Evolutionary conservation across 192 early-diverging fungal genomes (phyloP).

Genomic region (Thamnidium elegans): DNA sequence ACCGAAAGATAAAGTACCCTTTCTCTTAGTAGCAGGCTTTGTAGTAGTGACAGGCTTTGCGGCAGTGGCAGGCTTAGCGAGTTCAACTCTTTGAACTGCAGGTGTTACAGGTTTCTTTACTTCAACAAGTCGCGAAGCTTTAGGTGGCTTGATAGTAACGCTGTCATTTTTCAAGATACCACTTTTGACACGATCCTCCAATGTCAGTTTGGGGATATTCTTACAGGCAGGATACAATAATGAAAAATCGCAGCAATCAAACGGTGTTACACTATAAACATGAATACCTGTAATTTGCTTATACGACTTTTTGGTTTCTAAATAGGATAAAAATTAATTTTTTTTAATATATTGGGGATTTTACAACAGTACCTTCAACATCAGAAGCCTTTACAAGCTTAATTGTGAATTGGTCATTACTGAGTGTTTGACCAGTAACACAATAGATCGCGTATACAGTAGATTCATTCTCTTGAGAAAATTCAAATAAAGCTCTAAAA

Average conservation of each 20-base stretch:
- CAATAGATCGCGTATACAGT: not conserved
- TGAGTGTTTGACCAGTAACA: not conserved
- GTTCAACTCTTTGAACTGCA: no score
- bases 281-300: conserved; percentile 7
- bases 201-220: not conserved
- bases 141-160: not conserved
- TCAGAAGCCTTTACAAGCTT: not conserved
- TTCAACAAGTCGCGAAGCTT: no score
- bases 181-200: not conserved
- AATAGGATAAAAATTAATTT: not conserved
- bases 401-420: not conserved
- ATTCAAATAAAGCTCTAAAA: not conserved
- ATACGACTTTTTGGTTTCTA: not conserved
- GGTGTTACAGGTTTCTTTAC: no score
- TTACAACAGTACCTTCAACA: not conserved
- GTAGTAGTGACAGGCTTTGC: not conserved
- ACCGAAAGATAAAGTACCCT: no score
- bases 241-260: not conserved
- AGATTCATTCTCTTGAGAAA: not conserved
- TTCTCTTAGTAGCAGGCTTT: not conserved
- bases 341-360: not conserved
- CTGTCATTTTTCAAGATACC: not conserved
- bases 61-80: not conserved
- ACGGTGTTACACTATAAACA: not conserved
- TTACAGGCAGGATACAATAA: not conserved